These are phyloP conservation scores for Blumeria hordei DNA, from an alignment of 2,329 filamentous ascomycete species.

Conservation along the genomic window DNA sequence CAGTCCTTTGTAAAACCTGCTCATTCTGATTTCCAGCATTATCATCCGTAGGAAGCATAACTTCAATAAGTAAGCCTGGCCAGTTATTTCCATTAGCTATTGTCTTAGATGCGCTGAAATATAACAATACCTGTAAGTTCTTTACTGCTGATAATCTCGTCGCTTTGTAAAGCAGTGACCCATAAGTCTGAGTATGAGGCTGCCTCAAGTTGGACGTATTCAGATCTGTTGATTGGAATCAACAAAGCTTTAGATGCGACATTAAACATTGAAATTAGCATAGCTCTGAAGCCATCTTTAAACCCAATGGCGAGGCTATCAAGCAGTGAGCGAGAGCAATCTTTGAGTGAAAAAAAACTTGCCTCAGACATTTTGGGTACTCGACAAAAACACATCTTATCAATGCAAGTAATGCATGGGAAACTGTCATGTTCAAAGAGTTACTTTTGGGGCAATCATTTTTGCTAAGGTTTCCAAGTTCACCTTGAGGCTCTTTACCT, in stretches of 20 bases:
- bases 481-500: no score
- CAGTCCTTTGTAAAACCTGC: constrained; percentile 6
- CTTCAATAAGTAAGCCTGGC: constrained; percentile 11
- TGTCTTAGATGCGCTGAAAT: neutral
- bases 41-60: constrained; percentile 7
- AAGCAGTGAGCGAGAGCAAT: constrained; percentile 2
- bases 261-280: constrained; percentile 11
- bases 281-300: constrained; percentile 4
- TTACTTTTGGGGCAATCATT: neutral
- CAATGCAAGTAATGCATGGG: constrained; percentile 5
- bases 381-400: constrained; percentile 10
- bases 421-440: neutral
- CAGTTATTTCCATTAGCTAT: neutral
- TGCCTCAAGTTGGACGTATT: constrained; percentile 5
- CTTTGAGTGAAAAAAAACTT: constrained; percentile 6
- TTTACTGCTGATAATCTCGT: constrained; percentile 9
- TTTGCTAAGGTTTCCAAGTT: no score
- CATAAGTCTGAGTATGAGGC: constrained; percentile 9
- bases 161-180: constrained; percentile 8
- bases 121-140: constrained; percentile 7
- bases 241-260: constrained; percentile 8
- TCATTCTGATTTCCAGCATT: constrained; percentile 7
- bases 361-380: constrained; percentile 8
- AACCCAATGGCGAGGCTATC: constrained; percentile 9
- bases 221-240: neutral